These are phyloP conservation scores for Fusarium buxicola DNA, from an alignment of 2,329 filamentous ascomycete species.

Conservation along the genomic window DNA sequence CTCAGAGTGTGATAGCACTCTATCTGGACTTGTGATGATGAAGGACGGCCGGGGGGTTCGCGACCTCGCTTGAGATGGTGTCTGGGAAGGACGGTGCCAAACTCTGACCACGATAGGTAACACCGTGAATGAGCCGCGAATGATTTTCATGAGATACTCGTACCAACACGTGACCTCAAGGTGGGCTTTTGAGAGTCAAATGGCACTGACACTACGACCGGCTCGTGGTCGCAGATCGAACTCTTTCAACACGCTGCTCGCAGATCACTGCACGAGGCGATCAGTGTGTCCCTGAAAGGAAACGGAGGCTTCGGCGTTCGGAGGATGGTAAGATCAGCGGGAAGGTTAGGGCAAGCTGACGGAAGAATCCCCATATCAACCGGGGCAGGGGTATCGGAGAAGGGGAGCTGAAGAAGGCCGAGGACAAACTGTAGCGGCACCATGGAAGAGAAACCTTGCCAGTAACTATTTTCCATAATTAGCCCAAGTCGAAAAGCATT, in stretches of 20 bases:
- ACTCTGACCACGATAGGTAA: neutral
- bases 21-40: slow-evolving; percentile 20
- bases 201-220: slow-evolving; percentile 7
- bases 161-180: neutral
- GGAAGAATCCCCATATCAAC: slow-evolving; percentile 20
- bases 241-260: slow-evolving; percentile 24
- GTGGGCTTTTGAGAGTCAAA: neutral
- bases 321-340: slow-evolving; percentile 26
- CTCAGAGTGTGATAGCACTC: slow-evolving; percentile 12
- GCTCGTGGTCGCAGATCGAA: slow-evolving; percentile 17
- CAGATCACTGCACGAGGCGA: slow-evolving; percentile 24
- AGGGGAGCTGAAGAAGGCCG: slow-evolving; percentile 16
- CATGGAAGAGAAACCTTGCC: slow-evolving; percentile 6
- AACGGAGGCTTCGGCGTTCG: slow-evolving; percentile 31
- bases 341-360: slow-evolving; percentile 30
- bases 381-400: slow-evolving; percentile 24
- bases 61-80: slow-evolving; percentile 24
- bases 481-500: slow-evolving; percentile 30
- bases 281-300: slow-evolving; percentile 4
- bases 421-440: slow-evolving; percentile 19
- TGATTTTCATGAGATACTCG: neutral
- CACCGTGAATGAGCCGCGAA: neutral
- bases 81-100: slow-evolving; percentile 11
- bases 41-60: slow-evolving; percentile 15
- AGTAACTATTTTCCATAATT: slow-evolving; percentile 42